A percentile compares a stretch with the other conserved stretches of the same genome.
Evolutionary conservation across 2,329 filamentous ascomycete species (phyloP).

Genomic region (Ceratocystis huliohia): DNA sequence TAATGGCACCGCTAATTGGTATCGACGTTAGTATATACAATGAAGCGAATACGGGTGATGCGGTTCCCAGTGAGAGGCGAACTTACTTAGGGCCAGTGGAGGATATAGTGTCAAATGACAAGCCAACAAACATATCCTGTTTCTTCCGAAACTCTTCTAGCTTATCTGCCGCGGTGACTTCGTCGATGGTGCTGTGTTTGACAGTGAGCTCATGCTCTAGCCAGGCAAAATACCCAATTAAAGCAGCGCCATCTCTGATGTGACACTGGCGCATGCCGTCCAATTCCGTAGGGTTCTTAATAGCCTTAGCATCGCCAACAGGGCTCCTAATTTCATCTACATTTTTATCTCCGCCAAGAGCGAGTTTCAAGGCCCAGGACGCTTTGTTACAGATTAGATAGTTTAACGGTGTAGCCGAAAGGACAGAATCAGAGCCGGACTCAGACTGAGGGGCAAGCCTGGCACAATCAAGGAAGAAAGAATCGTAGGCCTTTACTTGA

Average conservation of each 20-base stretch:
- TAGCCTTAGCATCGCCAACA: slow-evolving; percentile 77
- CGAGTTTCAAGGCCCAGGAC: slow-evolving; percentile 83
- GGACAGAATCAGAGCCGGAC: slow-evolving; percentile 27
- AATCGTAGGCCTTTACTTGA: slow-evolving; percentile 64
- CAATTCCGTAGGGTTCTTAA: slow-evolving; percentile 84
- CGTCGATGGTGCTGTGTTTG: slow-evolving; percentile 63
- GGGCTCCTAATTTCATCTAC: slow-evolving; percentile 82
- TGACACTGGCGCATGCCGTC: slow-evolving; percentile 91
- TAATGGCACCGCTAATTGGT: slow-evolving; percentile 70
- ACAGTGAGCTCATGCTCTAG: slow-evolving; percentile 74
- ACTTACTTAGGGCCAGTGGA: slow-evolving; percentile 68
- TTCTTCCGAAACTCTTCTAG: slow-evolving; percentile 61
- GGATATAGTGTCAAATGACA: slow-evolving; percentile 93
- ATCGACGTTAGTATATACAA: slow-evolving; percentile 19
- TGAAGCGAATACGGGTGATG: slow-evolving; percentile 9
- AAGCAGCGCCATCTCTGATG: slow-evolving; percentile 78
- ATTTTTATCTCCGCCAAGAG: slow-evolving; percentile 70
- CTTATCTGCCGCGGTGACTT: slow-evolving; percentile 85
- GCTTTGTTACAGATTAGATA: slow-evolving; percentile 79
- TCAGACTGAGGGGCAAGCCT: slow-evolving; percentile 40
- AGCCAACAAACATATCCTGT: slow-evolving; percentile 65
- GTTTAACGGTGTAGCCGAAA: slow-evolving; percentile 38
- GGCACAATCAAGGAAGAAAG: slow-evolving; percentile 67
- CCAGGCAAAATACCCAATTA: slow-evolving; percentile 93
- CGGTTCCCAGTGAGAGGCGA: not conserved